phyloP scores from a whole-genome alignment of 2,329 filamentous ascomycete species.

The Ilyonectria sp. region DNA sequence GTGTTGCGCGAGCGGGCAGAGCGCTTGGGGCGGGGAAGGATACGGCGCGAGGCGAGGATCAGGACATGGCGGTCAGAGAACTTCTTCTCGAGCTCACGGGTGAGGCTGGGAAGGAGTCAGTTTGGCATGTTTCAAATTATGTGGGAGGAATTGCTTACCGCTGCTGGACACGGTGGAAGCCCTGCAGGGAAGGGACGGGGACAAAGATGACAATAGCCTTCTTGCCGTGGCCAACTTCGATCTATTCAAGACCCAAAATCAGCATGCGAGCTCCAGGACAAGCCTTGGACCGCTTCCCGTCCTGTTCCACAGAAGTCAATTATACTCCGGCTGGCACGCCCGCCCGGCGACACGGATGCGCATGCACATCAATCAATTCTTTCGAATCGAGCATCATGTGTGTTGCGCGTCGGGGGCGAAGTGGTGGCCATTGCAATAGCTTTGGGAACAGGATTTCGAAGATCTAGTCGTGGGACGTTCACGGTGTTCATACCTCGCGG shows the following conservation, averaged over 20 bases:
- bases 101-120: constrained; percentile 78
- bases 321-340: constrained; percentile 54
- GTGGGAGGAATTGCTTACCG: constrained; percentile 76
- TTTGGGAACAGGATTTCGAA: constrained; percentile 63
- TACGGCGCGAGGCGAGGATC: constrained; percentile 98
- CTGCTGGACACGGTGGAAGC: constrained; percentile 99
- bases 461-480: constrained; percentile 44
- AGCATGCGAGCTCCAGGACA: constrained; percentile 83
- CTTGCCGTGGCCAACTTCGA: constrained; percentile 99
- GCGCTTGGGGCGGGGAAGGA: constrained; percentile 98
- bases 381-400: constrained; percentile 43
- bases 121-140: not conserved
- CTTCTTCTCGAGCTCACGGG: constrained; percentile 99
- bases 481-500: constrained; percentile 89
- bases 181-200: constrained; percentile 97
- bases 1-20: constrained; percentile 96
- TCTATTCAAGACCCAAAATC: constrained; percentile 82
- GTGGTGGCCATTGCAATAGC: constrained; percentile 53
- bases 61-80: constrained; percentile 99
- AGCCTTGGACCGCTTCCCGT: constrained; percentile 83
- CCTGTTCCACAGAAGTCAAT: constrained; percentile 73
- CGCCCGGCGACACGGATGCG: constrained; percentile 44
- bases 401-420: constrained; percentile 44
- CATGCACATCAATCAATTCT: constrained; percentile 37
- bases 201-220: constrained; percentile 99